Percentiles rank a stretch among this genome's conserved stretches.
These are phyloP conservation scores for Solanum habrochaites DNA, from an alignment of 257 asterid genomes.

Conservation along the genomic window DNA sequence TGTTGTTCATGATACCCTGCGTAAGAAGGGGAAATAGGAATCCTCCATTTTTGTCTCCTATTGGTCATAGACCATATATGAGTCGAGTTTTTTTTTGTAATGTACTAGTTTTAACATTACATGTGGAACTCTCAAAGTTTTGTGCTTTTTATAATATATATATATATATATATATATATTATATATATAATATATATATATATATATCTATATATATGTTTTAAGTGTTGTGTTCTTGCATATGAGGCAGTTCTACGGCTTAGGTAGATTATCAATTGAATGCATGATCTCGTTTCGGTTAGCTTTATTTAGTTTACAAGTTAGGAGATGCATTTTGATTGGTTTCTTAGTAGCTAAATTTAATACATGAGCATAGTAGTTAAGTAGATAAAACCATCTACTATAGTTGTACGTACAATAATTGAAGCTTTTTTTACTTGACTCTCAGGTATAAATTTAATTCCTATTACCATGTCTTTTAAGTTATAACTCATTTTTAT, in stretches of 20 bases:
- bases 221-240: background rate
- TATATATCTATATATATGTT: no score
- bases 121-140: background rate
- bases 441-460: background rate
- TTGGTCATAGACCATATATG: background rate
- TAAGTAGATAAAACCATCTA: background rate
- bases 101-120: background rate
- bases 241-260: background rate
- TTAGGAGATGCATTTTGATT: background rate
- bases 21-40: background rate
- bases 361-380: background rate
- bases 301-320: background rate
- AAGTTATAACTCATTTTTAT: background rate
- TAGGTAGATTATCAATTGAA: background rate
- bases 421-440: background rate
- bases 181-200: background rate
- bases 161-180: no score
- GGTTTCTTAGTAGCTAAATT: background rate
- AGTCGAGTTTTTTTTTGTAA: background rate
- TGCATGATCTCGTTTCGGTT: background rate
- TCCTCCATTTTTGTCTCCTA: background rate
- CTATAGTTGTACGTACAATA: background rate
- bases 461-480: background rate
- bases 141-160: background rate
- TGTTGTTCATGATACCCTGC: background rate